Evolutionary conservation across 2,329 filamentous ascomycete species (phyloP), one percentile per base, ranked within the genome.

Genomic region (Coniochaeta sp.): DNA sequence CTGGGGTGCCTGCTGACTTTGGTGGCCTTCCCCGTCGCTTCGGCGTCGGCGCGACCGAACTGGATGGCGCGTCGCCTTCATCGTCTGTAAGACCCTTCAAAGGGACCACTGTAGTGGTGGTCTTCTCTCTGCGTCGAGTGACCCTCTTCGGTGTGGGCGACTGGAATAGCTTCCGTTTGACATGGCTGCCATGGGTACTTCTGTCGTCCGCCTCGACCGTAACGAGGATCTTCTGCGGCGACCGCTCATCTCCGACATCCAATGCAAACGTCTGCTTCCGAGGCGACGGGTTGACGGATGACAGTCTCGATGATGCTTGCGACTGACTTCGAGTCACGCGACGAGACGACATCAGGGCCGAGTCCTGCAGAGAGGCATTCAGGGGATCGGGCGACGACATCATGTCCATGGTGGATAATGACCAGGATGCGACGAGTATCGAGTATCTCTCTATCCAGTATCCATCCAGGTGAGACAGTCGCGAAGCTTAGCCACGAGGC

Each of bases 221-320:
- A 58, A 84, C 81, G 52, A 77, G 73, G 50, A 85, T 73, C 60
- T 75, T 77, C 68, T 84, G 80, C 2, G 82, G 81, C 55, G 80
- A 76, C 54, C 68, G 69, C 40, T 75, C 74, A 64, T 80, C 73
- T 55, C 82, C 81, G 28, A 82, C 80, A 63, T 84, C 80, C 36
- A 85, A 77, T 69, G 83, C 78, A 63, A 84, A 84, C 52, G 75
- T 83, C 66, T 79, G 81, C 71, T 83, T 85, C 56, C 81, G 74
- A 42, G 83, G 82, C 47, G 82, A 84, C 40, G 64, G 67, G 60
- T 61, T 62, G 56, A 76, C 67, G 34, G 77, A 71, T n/a, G 65
- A 62, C 2, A 56, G 30, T 36, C 54, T 10, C n/a, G 54, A 56
- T 19, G 54, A 56, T 22, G 54, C 28, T 16, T 28, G 28, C 14